Conservation (phyloP, 2,329 filamentous ascomycete species). For the Claviceps quebecensis region DNA sequence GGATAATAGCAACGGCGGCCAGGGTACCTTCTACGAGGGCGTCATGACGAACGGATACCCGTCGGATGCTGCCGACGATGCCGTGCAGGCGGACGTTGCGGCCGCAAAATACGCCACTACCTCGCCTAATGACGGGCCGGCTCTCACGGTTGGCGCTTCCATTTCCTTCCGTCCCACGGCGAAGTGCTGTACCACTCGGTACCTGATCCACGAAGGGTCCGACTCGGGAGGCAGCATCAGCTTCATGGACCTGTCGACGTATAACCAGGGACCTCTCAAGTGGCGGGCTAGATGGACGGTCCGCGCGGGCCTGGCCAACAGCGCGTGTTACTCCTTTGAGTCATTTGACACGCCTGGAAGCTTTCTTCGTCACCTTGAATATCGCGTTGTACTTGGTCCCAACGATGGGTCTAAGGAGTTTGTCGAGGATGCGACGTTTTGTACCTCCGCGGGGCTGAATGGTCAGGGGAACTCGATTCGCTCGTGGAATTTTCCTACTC, state of each 20-base stretch:
- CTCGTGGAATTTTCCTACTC: conserved; percentile 46
- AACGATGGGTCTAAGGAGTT: conserved; percentile 43
- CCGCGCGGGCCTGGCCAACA: conserved; percentile 39
- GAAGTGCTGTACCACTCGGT: conserved; percentile 36
- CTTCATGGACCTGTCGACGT: conserved; percentile 39
- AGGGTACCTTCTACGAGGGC: conserved; percentile 53
- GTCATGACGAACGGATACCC: conserved; percentile 51
- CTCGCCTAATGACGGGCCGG: conserved; percentile 32
- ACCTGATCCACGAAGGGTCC: conserved; percentile 33
- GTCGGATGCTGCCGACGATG: conserved; percentile 41
- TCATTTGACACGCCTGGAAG: conserved; percentile 42
- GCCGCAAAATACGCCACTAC: conserved; percentile 7
- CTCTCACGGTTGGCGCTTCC: conserved; percentile 32
- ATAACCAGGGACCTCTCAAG: conserved; percentile 34
- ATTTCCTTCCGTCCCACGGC: conserved; percentile 44
- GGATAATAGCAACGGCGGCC: conserved; percentile 44
- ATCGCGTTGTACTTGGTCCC: conserved; percentile 32
- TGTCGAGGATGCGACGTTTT: conserved; percentile 49
- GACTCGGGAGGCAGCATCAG: conserved; percentile 29
- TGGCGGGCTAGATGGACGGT: conserved; percentile 39
- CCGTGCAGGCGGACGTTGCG: conserved; percentile 46
- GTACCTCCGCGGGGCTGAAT: conserved; percentile 35
- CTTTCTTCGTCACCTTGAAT: conserved; percentile 43
- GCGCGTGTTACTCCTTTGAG: conserved; percentile 47
- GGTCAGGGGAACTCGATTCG: conserved; percentile 37